Conservation (phyloP, 2,329 filamentous ascomycete species). For the Curvularia sp. region DNA sequence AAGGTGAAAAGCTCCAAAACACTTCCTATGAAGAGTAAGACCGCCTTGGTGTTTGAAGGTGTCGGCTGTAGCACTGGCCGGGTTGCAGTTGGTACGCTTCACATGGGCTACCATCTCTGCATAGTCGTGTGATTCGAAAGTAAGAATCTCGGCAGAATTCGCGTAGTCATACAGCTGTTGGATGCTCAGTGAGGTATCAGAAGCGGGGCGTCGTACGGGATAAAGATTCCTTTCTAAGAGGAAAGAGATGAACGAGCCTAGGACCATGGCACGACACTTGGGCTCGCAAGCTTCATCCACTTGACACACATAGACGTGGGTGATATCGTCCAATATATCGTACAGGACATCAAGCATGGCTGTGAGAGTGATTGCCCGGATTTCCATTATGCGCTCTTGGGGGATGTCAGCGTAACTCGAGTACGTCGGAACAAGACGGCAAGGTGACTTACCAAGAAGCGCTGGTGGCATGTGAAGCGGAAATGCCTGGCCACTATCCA, state of each 20-base stretch:
- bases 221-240: slow-evolving; percentile 16
- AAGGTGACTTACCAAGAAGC: slow-evolving; percentile 12
- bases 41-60: slow-evolving; percentile 15
- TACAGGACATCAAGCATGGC: slow-evolving; percentile 12
- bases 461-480: slow-evolving; percentile 16
- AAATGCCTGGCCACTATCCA: slow-evolving; percentile 6
- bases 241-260: slow-evolving; percentile 14
- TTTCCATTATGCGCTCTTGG: slow-evolving; percentile 14
- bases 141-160: slow-evolving; percentile 8
- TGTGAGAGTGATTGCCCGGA: slow-evolving; percentile 11
- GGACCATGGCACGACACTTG: slow-evolving; percentile 11
- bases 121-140: slow-evolving; percentile 15
- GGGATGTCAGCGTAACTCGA: slow-evolving; percentile 1
- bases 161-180: slow-evolving; percentile 10
- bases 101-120: slow-evolving; percentile 10
- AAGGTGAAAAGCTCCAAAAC: slow-evolving; percentile 13
- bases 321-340: slow-evolving; percentile 13
- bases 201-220: slow-evolving; percentile 9
- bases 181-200: slow-evolving; percentile 16
- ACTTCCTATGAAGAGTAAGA: slow-evolving; percentile 6
- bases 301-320: slow-evolving; percentile 14
- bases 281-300: slow-evolving; percentile 9
- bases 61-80: slow-evolving; percentile 8
- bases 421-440: not conserved
- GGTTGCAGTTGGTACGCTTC: slow-evolving; percentile 12